phyloP scores from a whole-genome alignment of 768 basidiomycete species.

The Cystobasidiopsis lactophilus region DNA sequence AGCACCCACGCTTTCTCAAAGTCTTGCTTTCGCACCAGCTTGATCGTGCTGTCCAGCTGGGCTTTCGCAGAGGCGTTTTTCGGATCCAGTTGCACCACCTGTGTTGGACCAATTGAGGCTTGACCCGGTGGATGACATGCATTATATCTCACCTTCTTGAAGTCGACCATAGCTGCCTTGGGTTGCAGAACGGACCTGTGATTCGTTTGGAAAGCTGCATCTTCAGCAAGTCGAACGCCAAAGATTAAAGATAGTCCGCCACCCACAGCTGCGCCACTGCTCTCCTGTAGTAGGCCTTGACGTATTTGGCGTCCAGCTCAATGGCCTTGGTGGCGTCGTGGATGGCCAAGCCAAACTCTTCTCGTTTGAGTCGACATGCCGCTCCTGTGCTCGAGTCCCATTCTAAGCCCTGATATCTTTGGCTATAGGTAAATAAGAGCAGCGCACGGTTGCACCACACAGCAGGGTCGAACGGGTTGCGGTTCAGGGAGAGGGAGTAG shows the following conservation, averaged over 20 bases:
- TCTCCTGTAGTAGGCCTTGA: slow-evolving; percentile 47
- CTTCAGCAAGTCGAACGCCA: no score
- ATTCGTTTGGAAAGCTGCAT: no score
- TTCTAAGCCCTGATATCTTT: no score
- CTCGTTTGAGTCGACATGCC: slow-evolving; percentile 68
- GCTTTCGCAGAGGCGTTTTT: slow-evolving; percentile 54
- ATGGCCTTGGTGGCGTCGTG: slow-evolving; percentile 49
- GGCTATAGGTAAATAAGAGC: not conserved
- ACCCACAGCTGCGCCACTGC: slow-evolving; percentile 76
- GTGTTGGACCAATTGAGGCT: no score
- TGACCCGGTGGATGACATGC: not conserved
- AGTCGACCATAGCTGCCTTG: slow-evolving; percentile 63
- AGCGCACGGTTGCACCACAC: slow-evolving; percentile 69
- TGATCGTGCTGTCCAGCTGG: slow-evolving; percentile 72
- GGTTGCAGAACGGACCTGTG: slow-evolving; percentile 73
- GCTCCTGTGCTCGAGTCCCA: slow-evolving; percentile 27
- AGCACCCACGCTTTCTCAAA: slow-evolving; percentile 17
- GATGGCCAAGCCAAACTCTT: slow-evolving; percentile 72
- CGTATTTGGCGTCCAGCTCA: slow-evolving; percentile 64
- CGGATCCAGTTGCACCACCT: slow-evolving; percentile 51
- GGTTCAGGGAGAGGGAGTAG: slow-evolving; percentile 63
- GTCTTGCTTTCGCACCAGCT: slow-evolving; percentile 47
- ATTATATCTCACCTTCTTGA: slow-evolving; percentile 36
- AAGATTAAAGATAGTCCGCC: no score
- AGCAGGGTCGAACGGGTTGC: slow-evolving; percentile 70